These are phyloP conservation scores for Colletotrichum truncatum DNA, from an alignment of 2,329 filamentous ascomycete species.

Conservation along the genomic window DNA sequence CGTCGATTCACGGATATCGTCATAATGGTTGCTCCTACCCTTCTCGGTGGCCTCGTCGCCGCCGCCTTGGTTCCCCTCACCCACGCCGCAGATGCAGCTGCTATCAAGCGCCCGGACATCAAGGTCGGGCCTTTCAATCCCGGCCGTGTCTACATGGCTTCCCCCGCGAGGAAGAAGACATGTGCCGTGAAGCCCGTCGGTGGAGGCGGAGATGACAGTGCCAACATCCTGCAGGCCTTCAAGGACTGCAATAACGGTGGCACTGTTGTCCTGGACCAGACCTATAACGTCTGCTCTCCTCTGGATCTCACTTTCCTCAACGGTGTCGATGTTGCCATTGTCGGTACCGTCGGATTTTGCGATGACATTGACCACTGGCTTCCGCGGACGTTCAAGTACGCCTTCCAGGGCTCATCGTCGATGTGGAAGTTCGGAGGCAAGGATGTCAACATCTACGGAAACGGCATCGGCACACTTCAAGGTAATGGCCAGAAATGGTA, in stretches of 20 bases:
- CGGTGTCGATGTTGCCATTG: conserved; percentile 67
- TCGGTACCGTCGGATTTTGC: conserved; percentile 68
- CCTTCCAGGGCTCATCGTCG: conserved; percentile 70
- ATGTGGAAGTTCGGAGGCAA: conserved; percentile 44
- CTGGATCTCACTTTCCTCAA: conserved; percentile 72
- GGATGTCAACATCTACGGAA: conserved; percentile 71
- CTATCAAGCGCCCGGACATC: conserved; percentile 26
- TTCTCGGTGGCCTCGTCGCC: conserved; percentile 25
- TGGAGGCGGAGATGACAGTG: conserved; percentile 41
- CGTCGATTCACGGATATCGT: neutral
- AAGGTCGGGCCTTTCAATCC: conserved; percentile 32
- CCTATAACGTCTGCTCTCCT: conserved; percentile 71
- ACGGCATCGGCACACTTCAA: conserved; percentile 53
- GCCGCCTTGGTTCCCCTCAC: conserved; percentile 20
- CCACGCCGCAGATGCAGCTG: conserved; percentile 12
- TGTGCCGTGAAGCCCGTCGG: conserved; percentile 37
- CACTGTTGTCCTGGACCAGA: conserved; percentile 66
- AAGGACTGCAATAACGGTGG: conserved; percentile 70
- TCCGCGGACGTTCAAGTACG: conserved; percentile 68
- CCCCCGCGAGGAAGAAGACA: conserved; percentile 34
- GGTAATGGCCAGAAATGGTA: conserved; percentile 75
- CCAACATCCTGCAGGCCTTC: conserved; percentile 59
- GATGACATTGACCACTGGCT: conserved; percentile 77
- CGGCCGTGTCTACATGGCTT: conserved; percentile 31
- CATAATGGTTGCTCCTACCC: conserved; percentile 22